These are phyloP conservation scores for Solanum acaule DNA, from an alignment of 257 asterid species.

Conservation along the genomic window DNA sequence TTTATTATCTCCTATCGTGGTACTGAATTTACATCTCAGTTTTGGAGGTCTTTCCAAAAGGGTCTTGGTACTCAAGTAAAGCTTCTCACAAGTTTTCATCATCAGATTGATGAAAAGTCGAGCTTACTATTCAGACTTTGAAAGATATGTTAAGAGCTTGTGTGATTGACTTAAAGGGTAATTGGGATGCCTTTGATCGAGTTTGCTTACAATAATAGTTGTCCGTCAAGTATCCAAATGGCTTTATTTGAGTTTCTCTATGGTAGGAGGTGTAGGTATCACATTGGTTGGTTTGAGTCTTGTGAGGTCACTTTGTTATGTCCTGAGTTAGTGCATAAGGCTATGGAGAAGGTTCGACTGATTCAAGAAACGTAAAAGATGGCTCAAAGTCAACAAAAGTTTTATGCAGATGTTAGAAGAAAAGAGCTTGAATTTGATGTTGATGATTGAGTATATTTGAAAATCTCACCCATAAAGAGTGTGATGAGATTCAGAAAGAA, in stretches of 20 bases:
- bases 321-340: not conserved
- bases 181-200: not conserved
- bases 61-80: not conserved
- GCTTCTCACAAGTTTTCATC: not conserved
- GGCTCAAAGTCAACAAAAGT: not conserved
- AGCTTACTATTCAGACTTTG: not conserved
- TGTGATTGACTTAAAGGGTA: not conserved
- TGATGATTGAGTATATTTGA: not conserved
- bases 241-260: too few species aligned
- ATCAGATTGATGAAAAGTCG: not conserved
- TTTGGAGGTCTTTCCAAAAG: not conserved
- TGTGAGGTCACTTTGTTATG: not conserved
- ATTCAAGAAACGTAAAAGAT: not conserved
- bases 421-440: not conserved
- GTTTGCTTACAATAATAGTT: too few species aligned
- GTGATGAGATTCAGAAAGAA: not conserved
- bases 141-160: not conserved
- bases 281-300: not conserved
- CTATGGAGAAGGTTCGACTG: not conserved
- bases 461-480: not conserved
- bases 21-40: not conserved
- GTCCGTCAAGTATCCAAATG: not conserved
- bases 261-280: not conserved
- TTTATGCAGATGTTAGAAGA: not conserved
- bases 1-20: not conserved